Base-by-base conservation (phyloP, 495 filamentous ascomycete species). In the Podospora bellae-mahoneyi region DNA sequence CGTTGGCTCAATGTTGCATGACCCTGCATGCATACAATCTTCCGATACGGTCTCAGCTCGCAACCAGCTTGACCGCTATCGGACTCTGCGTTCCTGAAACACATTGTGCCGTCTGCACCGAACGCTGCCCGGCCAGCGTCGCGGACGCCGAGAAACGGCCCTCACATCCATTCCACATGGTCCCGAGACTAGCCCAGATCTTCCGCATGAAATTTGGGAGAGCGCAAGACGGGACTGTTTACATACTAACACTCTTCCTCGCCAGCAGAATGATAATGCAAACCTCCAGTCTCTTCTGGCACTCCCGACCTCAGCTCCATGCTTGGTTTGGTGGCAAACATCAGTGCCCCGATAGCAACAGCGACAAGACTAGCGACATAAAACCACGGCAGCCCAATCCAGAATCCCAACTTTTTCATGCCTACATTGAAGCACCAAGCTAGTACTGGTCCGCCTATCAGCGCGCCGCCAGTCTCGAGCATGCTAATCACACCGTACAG, bases 401-500 rank as follows among this genome's bases (percentile, higher is more conserved):
- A 88, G 4, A 79, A 32, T 0, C 84, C 86, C 2, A 80, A 82
- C 18, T 83, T 66, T 15, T 76, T 69, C 64, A 87, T 62, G 1
- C 86, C 87, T 5, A 79, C 60, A 60, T 83, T 81, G 68, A 90
- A 88, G 26, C 84, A 79, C 34, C 76, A 77, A 0, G 87, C 87
- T 64, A 88, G 78, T 0, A 84, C 73, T 0, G 86, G 76, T 18
- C 84, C 84, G 3, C 83, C 86, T 28, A 84, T 69, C 10, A 87
- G 77, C n/a, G 78, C 79, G 16, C 86, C 85, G 26, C 85, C 62
- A 0, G 83, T 83, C 69, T 89, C 86, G 16, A 86, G 68, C 13
- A 88, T 82, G 67, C 83, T 84, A 62, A 89, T 82, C 44, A 88
- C 76, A 0, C 83, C 85, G 66, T 85, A 88, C 16, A 88, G 72